phyloP scores from a whole-genome alignment of 768 basidiomycete genomes.

The Dictyophora rubrovolvata region DNA sequence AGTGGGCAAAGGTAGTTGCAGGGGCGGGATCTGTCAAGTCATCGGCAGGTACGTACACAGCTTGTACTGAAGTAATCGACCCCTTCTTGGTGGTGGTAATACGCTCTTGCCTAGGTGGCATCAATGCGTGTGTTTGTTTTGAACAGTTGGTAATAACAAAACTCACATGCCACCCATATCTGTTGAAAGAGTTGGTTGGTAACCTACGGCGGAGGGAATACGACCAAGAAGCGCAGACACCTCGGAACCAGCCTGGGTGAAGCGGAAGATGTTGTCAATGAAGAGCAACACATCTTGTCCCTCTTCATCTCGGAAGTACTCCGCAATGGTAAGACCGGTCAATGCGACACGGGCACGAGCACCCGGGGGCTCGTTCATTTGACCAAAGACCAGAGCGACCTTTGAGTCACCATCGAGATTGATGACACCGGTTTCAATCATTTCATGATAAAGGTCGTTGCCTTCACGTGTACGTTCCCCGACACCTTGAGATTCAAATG shows the following conservation, averaged over 20 bases:
- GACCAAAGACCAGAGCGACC: constrained; percentile 99
- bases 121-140: background rate
- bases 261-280: constrained; percentile 99
- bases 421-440: constrained; percentile 99
- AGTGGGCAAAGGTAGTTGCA: constrained; percentile 98
- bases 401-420: constrained; percentile 99
- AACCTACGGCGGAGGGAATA: constrained; percentile 99
- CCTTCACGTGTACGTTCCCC: constrained; percentile 99
- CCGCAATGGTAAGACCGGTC: constrained; percentile 97
- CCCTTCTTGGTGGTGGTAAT: constrained; percentile 99
- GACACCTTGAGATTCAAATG: constrained; percentile 55
- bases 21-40: constrained; percentile 99
- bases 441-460: constrained; percentile 98
- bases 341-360: constrained; percentile 99
- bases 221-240: constrained; percentile 99
- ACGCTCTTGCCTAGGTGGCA: constrained; percentile 81
- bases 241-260: constrained; percentile 99
- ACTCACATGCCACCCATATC: constrained; percentile 96
- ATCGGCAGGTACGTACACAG: constrained; percentile 99
- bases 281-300: constrained; percentile 99
- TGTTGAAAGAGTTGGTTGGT: constrained; percentile 98
- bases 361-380: constrained; percentile 99
- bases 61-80: constrained; percentile 99
- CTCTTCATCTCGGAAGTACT: constrained; percentile 99
- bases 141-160: background rate